A percentile compares a stretch with the other conserved stretches of the same genome.
phyloP scores from a whole-genome alignment of 2,329 filamentous ascomycete species.

The Verticillium albo-atrum region DNA sequence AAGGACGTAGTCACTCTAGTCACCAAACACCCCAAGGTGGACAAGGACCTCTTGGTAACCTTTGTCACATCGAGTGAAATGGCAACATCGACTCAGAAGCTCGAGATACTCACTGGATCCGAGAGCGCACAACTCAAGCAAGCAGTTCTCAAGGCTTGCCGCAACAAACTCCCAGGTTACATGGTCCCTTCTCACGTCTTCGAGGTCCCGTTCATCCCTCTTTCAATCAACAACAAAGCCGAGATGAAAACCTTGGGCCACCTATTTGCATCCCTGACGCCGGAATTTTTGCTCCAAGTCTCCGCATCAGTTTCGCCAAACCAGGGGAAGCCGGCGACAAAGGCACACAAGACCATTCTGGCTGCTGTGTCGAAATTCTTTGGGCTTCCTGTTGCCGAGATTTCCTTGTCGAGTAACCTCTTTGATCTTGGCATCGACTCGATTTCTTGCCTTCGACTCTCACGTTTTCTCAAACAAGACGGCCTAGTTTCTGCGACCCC shows the following conservation, averaged over 20 bases:
- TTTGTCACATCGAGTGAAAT: slow-evolving; percentile 52
- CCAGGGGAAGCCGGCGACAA: background rate
- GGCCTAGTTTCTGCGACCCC: slow-evolving; percentile 60
- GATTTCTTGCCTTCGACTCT: slow-evolving; percentile 72
- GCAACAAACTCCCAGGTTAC: slow-evolving; percentile 67
- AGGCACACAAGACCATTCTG: slow-evolving; percentile 43
- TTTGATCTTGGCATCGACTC: slow-evolving; percentile 89
- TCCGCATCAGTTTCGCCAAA: slow-evolving; percentile 23
- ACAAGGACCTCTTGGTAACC: slow-evolving; percentile 78
- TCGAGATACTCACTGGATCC: slow-evolving; percentile 17
- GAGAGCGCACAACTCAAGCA: slow-evolving; percentile 16
- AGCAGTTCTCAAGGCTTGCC: slow-evolving; percentile 47
- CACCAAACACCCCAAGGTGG: slow-evolving; percentile 60
- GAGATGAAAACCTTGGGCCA: slow-evolving; percentile 66
- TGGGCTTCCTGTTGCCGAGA: slow-evolving; percentile 31
- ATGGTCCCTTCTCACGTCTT: slow-evolving; percentile 90
- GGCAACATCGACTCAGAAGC: background rate
- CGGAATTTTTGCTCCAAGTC: slow-evolving; percentile 57
- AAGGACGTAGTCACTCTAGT: slow-evolving; percentile 75
- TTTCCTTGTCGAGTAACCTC: slow-evolving; percentile 59
- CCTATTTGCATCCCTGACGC: slow-evolving; percentile 59
- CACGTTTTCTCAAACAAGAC: slow-evolving; percentile 55
- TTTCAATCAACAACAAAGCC: slow-evolving; percentile 87
- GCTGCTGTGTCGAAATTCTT: slow-evolving; percentile 50
- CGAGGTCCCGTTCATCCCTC: slow-evolving; percentile 64